phyloP scores from a whole-genome alignment of 371 early-diverging fungal genomes.

The Mucor ambiguus region DNA sequence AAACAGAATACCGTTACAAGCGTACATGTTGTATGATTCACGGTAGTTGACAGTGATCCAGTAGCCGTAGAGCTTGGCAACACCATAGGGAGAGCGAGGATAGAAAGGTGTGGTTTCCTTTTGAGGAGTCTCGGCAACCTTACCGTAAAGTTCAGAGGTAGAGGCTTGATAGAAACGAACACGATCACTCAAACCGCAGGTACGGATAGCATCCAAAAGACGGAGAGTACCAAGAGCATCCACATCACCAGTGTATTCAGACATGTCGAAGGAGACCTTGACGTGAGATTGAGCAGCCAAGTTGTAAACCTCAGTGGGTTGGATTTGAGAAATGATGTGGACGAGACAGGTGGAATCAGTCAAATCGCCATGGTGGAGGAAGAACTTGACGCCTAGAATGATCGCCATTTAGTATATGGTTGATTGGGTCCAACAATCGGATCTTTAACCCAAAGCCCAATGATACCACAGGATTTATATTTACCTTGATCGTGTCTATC shows the following conservation, averaged over 20 bases:
- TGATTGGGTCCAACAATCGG: constrained; percentile 5
- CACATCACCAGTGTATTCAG: constrained; percentile 88
- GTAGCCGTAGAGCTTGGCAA: constrained; percentile 84
- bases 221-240: constrained; percentile 84
- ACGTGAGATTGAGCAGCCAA: constrained; percentile 83
- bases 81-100: constrained; percentile 86
- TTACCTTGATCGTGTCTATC: constrained; percentile 69
- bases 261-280: constrained; percentile 89
- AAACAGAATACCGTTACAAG: constrained; percentile 87
- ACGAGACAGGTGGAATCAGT: constrained; percentile 84
- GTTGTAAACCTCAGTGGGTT: constrained; percentile 83
- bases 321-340: constrained; percentile 76
- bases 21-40: constrained; percentile 82
- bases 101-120: constrained; percentile 88
- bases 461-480: constrained; percentile 5
- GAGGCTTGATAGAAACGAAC: constrained; percentile 87
- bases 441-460: constrained; percentile 3
- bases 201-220: constrained; percentile 82
- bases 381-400: constrained; percentile 66
- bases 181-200: constrained; percentile 70
- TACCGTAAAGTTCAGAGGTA: constrained; percentile 84
- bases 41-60: constrained; percentile 88
- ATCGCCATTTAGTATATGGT: background rate
- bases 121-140: constrained; percentile 81
- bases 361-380: constrained; percentile 86